These are phyloP conservation scores for Karstenula rhodostoma DNA, from an alignment of 2,329 filamentous ascomycete genomes.

Conservation along the genomic window DNA sequence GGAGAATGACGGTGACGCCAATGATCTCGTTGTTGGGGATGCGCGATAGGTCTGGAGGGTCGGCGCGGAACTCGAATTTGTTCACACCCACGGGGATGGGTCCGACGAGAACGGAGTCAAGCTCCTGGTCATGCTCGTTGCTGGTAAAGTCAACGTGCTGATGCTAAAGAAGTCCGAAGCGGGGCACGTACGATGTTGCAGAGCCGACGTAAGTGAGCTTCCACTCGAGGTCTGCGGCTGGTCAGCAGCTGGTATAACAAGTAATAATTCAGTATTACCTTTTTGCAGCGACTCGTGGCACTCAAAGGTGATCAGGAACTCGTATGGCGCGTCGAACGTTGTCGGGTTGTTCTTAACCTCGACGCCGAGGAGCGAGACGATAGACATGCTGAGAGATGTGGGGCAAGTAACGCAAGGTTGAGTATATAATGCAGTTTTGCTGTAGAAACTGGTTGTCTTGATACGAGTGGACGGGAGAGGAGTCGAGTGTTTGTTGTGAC, in stretches of 20 bases:
- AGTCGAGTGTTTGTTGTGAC: conserved; percentile 6
- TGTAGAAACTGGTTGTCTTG: background rate
- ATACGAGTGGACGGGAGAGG: background rate
- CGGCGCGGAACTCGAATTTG: conserved; percentile 98
- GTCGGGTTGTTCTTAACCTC: conserved; percentile 98
- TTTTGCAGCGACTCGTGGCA: conserved; percentile 94
- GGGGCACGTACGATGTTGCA: conserved; percentile 81
- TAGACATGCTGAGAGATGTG: conserved; percentile 74
- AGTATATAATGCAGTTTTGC: background rate
- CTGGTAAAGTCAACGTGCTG: conserved; percentile 54
- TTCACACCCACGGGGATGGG: conserved; percentile 98
- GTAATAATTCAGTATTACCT: conserved; percentile 61
- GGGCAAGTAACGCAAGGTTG: conserved; percentile 13
- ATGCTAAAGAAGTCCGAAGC: conserved; percentile 19
- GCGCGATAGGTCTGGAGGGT: conserved; percentile 85
- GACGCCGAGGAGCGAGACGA: conserved; percentile 94
- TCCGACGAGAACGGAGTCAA: conserved; percentile 94
- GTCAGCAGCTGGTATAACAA: conserved; percentile 21
- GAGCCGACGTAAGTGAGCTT: conserved; percentile 99
- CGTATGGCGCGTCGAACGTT: conserved; percentile 88
- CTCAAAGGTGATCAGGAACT: conserved; percentile 99
- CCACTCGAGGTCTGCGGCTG: conserved; percentile 88
- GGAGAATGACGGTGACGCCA: conserved; percentile 94
- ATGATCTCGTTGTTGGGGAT: conserved; percentile 96
- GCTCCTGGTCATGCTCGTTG: conserved; percentile 97